Conservation (phyloP, 805 yeast species). For the Blastobotrys robertii region DNA sequence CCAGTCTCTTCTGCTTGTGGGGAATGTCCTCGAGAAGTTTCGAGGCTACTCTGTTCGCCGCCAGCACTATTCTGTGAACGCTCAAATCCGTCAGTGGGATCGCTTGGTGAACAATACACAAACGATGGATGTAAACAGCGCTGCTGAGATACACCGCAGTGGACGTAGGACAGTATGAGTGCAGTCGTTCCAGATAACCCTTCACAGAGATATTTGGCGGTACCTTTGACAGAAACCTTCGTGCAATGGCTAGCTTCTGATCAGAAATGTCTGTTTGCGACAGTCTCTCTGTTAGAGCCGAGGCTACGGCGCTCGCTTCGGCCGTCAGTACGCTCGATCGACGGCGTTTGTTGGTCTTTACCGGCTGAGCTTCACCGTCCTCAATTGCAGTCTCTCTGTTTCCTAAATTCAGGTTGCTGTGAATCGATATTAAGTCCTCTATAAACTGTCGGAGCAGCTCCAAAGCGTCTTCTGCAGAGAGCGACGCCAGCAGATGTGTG, state of each 20-base stretch:
- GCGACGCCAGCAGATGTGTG: slow-evolving; percentile 1
- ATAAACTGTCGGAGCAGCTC: slow-evolving; percentile 16
- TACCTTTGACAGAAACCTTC: slow-evolving; percentile 25
- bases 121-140: slow-evolving; percentile 26
- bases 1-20: slow-evolving; percentile 37
- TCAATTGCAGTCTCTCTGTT: background rate
- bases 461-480: slow-evolving; percentile 19
- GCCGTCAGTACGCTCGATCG: slow-evolving; percentile 10
- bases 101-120: slow-evolving; percentile 23
- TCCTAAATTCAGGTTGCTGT: slow-evolving; percentile 6
- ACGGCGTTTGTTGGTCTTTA: slow-evolving; percentile 5
- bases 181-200: slow-evolving; percentile 28
- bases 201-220: slow-evolving; percentile 24
- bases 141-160: slow-evolving; percentile 31
- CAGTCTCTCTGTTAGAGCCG: slow-evolving; percentile 2
- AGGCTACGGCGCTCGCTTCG: slow-evolving; percentile 17
- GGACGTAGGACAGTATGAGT: slow-evolving; percentile 31
- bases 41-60: slow-evolving; percentile 36
- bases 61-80: slow-evolving; percentile 36
- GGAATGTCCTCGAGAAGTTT: slow-evolving; percentile 40
- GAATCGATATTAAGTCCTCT: slow-evolving; percentile 13
- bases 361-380: background rate
- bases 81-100: slow-evolving; percentile 29
- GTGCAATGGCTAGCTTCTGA: slow-evolving; percentile 15
- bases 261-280: background rate